Conservation (phyloP, 345 rosid species). For the Mangifera indica region DNA sequence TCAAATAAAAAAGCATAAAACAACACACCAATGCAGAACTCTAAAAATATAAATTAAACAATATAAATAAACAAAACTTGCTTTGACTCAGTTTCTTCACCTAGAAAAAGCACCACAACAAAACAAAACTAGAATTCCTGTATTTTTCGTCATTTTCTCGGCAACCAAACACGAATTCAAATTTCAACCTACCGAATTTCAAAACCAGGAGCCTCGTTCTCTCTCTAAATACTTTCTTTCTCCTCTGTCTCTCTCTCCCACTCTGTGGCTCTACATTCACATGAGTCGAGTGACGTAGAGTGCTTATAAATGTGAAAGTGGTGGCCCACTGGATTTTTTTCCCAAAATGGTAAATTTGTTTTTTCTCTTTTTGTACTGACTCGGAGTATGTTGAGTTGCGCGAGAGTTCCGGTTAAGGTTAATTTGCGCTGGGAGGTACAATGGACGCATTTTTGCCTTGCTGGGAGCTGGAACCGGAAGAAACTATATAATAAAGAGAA, state of each 20-base stretch:
- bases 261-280: background rate
- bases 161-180: background rate
- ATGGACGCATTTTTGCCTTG: background rate
- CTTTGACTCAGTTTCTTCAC: too few species aligned
- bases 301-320: too few species aligned
- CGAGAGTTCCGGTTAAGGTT: background rate
- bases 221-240: background rate
- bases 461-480: too few species aligned
- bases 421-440: background rate
- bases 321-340: constrained; percentile 25
- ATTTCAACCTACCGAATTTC: background rate
- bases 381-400: too few species aligned
- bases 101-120: too few species aligned
- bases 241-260: background rate
- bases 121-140: background rate
- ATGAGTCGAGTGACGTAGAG: background rate
- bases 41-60: background rate
- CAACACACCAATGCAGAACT: background rate
- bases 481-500: background rate
- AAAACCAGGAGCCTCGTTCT: background rate
- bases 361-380: background rate
- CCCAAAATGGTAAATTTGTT: constrained; percentile 19
- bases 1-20: background rate
- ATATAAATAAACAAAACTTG: background rate
- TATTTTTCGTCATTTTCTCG: background rate